Base-by-base conservation (phyloP, 177 flowering plant species). In the Tripterygium wilfordii region DNA sequence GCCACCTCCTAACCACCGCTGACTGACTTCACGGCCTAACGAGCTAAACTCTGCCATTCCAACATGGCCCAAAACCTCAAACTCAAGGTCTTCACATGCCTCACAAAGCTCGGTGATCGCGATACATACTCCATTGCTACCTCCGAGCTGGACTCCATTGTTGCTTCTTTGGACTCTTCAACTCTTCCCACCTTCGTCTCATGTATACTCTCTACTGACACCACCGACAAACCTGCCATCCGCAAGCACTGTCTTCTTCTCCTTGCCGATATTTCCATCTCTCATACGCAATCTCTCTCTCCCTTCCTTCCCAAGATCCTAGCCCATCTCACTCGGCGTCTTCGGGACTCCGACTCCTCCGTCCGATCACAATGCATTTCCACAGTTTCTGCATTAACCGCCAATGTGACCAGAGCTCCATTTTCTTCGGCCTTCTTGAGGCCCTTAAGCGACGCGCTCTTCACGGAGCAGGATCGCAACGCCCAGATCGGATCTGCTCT, bases 31-130 rank as follows among this genome's bases (percentile, higher is more conserved):
- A 53, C n/a, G n/a, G n/a, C n/a, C n/a, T n/a, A n/a, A n/a, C n/a
- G n/a, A n/a, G n/a, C 3, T 27, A 24, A 13, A 2, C 36, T 12
- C 43, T 37, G 25, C 41, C 60, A n/a, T n/a, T 17, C 37, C 62
- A 35, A 18, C 32, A 55, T 55, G 59, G 59, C 57, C 1, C 68
- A 47, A 20, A 57, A 19, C 49, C 60, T 87, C 15, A 85, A 78
- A 54, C 83, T 68, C 29, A 67, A 81, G 22, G 71, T 85, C 27
- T 68, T 72, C 49, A 56, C 70, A 4, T 74, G 76, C 59, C 67
- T 85, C 32, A 74, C 70, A 67, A 85, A 80, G 70, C 88, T 90
- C 42, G 69, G 87, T 28, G 97, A 90, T 68, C 65, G 95, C 0
- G 97, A 90, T 48, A 90, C 97, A 0, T 69, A 71, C 39, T 22